Evolutionary conservation across 1,284 basidiomycete genomes (phyloP).

Genomic region (Pseudozyma thailandica): DNA sequence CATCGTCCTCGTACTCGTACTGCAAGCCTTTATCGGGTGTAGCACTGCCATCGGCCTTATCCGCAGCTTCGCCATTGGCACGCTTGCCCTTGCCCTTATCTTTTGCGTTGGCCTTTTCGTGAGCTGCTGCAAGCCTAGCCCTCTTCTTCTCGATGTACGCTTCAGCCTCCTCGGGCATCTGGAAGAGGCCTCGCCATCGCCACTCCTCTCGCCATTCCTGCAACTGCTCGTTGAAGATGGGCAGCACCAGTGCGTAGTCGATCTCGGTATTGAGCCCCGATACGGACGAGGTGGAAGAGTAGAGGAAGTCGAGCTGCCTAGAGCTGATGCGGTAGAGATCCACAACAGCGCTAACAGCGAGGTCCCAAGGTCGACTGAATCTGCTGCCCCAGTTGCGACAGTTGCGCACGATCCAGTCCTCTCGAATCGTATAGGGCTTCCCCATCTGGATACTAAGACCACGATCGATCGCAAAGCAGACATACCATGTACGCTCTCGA

Average conservation of each 20-base stretch:
- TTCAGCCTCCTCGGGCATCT: slow-evolving; percentile 28
- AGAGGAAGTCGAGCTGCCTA: slow-evolving; percentile 86
- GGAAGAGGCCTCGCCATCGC: slow-evolving; percentile 66
- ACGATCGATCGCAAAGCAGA: slow-evolving; percentile 89
- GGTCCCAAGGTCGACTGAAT: slow-evolving; percentile 63
- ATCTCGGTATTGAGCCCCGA: slow-evolving; percentile 87
- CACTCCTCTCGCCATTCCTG: slow-evolving; percentile 77
- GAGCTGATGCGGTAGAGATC: slow-evolving; percentile 70
- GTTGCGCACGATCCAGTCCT: slow-evolving; percentile 85
- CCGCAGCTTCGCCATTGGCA: background rate
- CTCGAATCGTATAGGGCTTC: slow-evolving; percentile 84
- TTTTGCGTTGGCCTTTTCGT: slow-evolving; percentile 21
- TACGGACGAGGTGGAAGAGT: slow-evolving; percentile 81
- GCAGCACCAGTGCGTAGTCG: slow-evolving; percentile 85
- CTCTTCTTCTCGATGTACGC: slow-evolving; percentile 33
- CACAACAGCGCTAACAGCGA: slow-evolving; percentile 59
- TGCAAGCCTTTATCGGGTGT: background rate
- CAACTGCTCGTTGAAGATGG: slow-evolving; percentile 84
- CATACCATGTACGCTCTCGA: slow-evolving; percentile 90
- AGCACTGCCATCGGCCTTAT: slow-evolving; percentile 4
- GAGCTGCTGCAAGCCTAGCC: no score
- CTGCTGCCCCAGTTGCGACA: slow-evolving; percentile 74
- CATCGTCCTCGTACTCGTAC: slow-evolving; percentile 46
- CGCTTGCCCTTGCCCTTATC: slow-evolving; percentile 13
- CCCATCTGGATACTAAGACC: slow-evolving; percentile 88